Percentiles rank a stretch among this genome's conserved stretches.
These are phyloP conservation scores for Serendipita indica DNA, from an alignment of 768 basidiomycete genomes.

Conservation along the genomic window DNA sequence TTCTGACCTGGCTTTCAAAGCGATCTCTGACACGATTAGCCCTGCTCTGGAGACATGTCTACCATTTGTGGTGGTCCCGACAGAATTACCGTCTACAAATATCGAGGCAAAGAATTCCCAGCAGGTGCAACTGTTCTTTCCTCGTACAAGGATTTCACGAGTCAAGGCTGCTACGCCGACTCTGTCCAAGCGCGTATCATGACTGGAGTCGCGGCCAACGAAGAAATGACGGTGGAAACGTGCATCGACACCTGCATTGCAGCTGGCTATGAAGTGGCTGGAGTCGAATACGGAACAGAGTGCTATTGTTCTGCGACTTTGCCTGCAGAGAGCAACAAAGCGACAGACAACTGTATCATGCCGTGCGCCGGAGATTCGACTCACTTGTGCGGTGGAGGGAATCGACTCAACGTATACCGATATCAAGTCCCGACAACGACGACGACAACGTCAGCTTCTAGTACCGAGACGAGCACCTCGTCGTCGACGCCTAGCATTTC, in stretches of 20 bases:
- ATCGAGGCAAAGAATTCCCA: slow-evolving; percentile 37
- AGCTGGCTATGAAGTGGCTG: slow-evolving; percentile 50
- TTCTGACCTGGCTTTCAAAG: too few species aligned
- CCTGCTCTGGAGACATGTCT: neutral
- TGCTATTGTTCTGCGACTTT: too few species aligned
- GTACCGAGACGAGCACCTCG: too few species aligned
- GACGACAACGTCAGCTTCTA: too few species aligned
- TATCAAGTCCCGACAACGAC: too few species aligned
- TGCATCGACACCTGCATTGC: slow-evolving; percentile 47
- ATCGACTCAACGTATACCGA: too few species aligned
- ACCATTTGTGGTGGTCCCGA: slow-evolving; percentile 50
- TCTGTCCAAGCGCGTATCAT: slow-evolving; percentile 50
- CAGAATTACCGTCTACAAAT: slow-evolving; percentile 46
- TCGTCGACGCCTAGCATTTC: too few species aligned
- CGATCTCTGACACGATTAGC: too few species aligned
- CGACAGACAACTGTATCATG: neutral
- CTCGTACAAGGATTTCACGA: slow-evolving; percentile 33
- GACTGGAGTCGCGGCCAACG: slow-evolving; percentile 27
- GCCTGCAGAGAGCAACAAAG: neutral
- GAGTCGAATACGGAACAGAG: slow-evolving; percentile 38
- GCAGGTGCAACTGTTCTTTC: slow-evolving; percentile 18
- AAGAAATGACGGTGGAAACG: slow-evolving; percentile 38
- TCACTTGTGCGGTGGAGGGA: neutral
- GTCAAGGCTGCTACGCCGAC: slow-evolving; percentile 49
- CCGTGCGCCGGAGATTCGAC: neutral